Percentiles rank a stretch among this genome's conserved stretches.
Evolutionary conservation across 768 basidiomycete genomes (phyloP).

Genomic region (Boletus subparvulus): DNA sequence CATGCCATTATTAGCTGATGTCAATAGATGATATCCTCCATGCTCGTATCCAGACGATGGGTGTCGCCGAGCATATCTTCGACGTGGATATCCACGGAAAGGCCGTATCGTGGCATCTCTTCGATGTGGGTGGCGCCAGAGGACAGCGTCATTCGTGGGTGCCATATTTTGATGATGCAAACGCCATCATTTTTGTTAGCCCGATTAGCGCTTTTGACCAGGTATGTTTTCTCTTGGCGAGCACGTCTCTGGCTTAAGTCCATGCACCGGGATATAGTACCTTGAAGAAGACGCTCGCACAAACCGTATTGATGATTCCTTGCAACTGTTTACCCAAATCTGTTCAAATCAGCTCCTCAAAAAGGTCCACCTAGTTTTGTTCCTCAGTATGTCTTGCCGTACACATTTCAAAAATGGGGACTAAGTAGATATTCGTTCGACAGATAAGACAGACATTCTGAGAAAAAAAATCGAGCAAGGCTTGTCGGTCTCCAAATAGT

Average conservation of each 20-base stretch:
- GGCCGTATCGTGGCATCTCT: conserved; percentile 70
- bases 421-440: background rate
- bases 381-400: conserved; percentile 46
- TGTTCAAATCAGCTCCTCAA: conserved; percentile 80
- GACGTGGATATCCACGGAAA: conserved; percentile 81
- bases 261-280: conserved; percentile 47
- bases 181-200: conserved; percentile 79
- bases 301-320: conserved; percentile 83
- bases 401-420: background rate
- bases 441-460: conserved; percentile 80
- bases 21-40: conserved; percentile 77
- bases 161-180: conserved; percentile 64
- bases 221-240: conserved; percentile 34
- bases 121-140: conserved; percentile 69
- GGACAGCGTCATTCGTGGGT: conserved; percentile 78
- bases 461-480: conserved; percentile 69
- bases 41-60: conserved; percentile 90
- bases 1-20: conserved; percentile 27
- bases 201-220: conserved; percentile 81
- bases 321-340: conserved; percentile 85
- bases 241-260: conserved; percentile 1
- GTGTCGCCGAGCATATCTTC: conserved; percentile 80
- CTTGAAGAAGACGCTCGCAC: conserved; percentile 84
- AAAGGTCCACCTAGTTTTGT: conserved; percentile 59
- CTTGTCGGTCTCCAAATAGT: conserved; percentile 79